Evolutionary conservation across 306 rosid genomes (phyloP).

Genomic region (Gastrolobium villosum): DNA sequence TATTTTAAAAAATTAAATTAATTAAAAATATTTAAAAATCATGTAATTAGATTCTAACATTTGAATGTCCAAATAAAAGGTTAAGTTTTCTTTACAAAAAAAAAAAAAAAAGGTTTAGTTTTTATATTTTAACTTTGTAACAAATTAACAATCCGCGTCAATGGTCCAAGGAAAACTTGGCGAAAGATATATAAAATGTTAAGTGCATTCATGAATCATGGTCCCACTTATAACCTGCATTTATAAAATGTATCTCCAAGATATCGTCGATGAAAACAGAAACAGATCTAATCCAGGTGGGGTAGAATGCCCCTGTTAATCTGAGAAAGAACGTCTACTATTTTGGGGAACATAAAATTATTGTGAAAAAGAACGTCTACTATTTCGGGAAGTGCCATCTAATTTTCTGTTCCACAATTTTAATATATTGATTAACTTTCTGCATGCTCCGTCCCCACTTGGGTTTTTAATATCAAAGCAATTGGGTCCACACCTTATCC

Average conservation of each 20-base stretch:
- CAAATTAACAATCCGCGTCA: background rate
- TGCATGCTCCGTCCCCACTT: constrained; percentile 17
- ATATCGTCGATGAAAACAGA: constrained; percentile 30
- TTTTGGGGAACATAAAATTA: background rate
- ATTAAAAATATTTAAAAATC: too few relatives aligned
- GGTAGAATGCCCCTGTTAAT: constrained; percentile 19
- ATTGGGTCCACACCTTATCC: background rate
- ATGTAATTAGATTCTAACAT: too few relatives aligned
- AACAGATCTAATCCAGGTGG: constrained; percentile 34
- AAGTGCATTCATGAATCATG: background rate
- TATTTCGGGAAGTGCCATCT: constrained; percentile 25
- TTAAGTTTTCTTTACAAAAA: too few relatives aligned
- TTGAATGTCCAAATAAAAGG: too few relatives aligned
- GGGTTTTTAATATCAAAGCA: background rate
- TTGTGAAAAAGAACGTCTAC: constrained; percentile 16
- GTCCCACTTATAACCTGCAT: background rate
- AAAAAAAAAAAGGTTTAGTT: too few relatives aligned
- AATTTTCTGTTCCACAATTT: constrained; percentile 9
- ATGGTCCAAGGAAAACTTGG: background rate
- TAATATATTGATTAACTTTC: background rate
- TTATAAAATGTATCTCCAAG: background rate
- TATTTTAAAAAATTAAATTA: too few relatives aligned
- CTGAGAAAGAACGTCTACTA: constrained; percentile 28
- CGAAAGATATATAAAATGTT: background rate
- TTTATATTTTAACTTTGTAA: background rate